Evolutionary conservation across 2,329 filamentous ascomycete genomes (phyloP), one percentile per base, ranked within the genome.

Genomic region (Penicillium italicum): DNA sequence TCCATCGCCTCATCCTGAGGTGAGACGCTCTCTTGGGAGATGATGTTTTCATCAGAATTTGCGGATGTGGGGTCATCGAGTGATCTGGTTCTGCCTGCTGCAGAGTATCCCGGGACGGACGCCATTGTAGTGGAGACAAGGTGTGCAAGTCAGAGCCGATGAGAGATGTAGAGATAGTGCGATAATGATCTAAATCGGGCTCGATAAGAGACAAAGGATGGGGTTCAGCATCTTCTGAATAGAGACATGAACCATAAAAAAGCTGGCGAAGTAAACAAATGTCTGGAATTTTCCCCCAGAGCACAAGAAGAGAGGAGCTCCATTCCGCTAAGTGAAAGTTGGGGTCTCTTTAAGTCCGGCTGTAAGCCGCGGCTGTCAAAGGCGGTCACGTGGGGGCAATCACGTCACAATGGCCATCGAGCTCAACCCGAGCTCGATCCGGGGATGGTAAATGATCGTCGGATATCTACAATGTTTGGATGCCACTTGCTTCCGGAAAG

Each of bases 41-140:
- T 41, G 33, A 49, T 53, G 24, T 46, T 53, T 37, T 56, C 63
- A 24, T 64, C 59, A 40, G 53, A 57, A 42, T 59, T 54, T 28
- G 61, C 47, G 24, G 37, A 8, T 1, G 64, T 58, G 50, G 62
- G 48, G 45, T 59, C 62, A 55, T 72, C 68, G 37, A 66, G 65
- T 16, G 66, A 60, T 50, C 64, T 62, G 47, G 62, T 57, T 60
- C 69, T 65, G 54, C 65, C 62, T 40, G 66, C 54, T 40, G 67
- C 54, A 36, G 71, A 65, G 53, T 66, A 70, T 56, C 64, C 66
- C 20, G 70, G 66, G 41, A 72, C 57, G 28, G 73, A 74, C 10
- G 70, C 68, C 73, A 75, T 75, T 31, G 51, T 63, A 50, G 57
- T 47, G 46, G 46, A 16, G 48, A 43, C 37, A 18, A 44, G 37